phyloP scores from a whole-genome alignment of 2,329 filamentous ascomycete genomes.

The Cordyceps javanica region DNA sequence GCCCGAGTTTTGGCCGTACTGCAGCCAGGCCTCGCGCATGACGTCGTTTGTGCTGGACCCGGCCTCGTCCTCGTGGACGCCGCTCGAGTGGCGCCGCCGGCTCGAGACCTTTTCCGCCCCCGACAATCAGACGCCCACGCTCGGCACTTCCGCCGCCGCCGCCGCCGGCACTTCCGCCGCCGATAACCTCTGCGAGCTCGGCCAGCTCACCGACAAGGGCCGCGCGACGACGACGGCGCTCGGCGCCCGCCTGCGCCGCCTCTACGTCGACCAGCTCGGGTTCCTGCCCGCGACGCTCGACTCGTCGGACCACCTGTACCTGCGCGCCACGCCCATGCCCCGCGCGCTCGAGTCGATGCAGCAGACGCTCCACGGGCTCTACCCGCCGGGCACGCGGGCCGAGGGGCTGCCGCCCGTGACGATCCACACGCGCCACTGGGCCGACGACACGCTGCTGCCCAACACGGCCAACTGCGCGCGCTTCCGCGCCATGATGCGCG shows the following conservation, averaged over 20 bases:
- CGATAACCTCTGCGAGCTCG: slow-evolving; percentile 75
- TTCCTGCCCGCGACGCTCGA: slow-evolving; percentile 59
- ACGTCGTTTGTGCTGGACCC: slow-evolving; percentile 44
- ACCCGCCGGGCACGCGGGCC: slow-evolving; percentile 47
- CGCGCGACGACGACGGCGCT: slow-evolving; percentile 65
- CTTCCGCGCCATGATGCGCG: slow-evolving; percentile 61
- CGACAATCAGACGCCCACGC: slow-evolving; percentile 31
- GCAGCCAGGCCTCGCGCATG: slow-evolving; percentile 67
- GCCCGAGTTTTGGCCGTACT: slow-evolving; percentile 82
- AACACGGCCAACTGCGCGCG: slow-evolving; percentile 70
- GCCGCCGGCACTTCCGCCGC: slow-evolving; percentile 58
- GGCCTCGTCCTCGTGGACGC: slow-evolving; percentile 33
- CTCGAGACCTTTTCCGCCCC: slow-evolving; percentile 74
- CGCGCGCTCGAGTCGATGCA: slow-evolving; percentile 73
- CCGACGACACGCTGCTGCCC: slow-evolving; percentile 73
- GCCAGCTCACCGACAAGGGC: slow-evolving; percentile 71
- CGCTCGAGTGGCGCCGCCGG: slow-evolving; percentile 59
- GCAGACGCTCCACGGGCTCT: slow-evolving; percentile 68
- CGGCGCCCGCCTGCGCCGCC: slow-evolving; percentile 58
- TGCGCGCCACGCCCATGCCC: slow-evolving; percentile 68
- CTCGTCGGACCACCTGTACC: slow-evolving; percentile 55
- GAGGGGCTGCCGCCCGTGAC: slow-evolving; percentile 52
- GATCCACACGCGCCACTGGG: slow-evolving; percentile 57
- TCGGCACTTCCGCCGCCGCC: slow-evolving; percentile 60
- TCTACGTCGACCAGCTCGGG: slow-evolving; percentile 69